phyloP scores from a whole-genome alignment of 306 rosid genomes.

The Prunus padus region DNA sequence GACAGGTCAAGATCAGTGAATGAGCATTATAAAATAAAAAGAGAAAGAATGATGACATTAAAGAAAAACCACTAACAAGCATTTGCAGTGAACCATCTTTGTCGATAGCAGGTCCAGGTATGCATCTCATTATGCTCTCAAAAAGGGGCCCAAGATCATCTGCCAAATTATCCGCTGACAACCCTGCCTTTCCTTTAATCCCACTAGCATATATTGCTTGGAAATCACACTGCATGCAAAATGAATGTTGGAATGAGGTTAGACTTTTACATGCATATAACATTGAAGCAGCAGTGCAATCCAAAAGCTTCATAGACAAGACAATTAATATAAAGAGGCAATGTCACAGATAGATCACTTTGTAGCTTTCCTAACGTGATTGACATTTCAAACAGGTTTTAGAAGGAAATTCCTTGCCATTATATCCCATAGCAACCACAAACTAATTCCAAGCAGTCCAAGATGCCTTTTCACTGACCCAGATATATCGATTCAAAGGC shows the following conservation, averaged over 20 bases:
- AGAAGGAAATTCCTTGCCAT: constrained; percentile 1
- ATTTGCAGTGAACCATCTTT: constrained; percentile 93
- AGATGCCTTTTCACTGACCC: not conserved
- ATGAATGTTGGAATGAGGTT: constrained; percentile 16
- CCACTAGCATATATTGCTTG: constrained; percentile 98
- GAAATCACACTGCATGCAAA: constrained; percentile 74
- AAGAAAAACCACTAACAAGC: constrained; percentile 70
- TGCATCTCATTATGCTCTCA: constrained; percentile 92
- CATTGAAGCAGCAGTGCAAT: constrained; percentile 21
- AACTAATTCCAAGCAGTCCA: not conserved
- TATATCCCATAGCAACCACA: not conserved
- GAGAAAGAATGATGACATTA: constrained; percentile 8
- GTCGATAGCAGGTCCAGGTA: constrained; percentile 93
- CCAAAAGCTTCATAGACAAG: constrained; percentile 15
- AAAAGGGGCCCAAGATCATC: constrained; percentile 98
- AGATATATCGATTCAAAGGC: not conserved
- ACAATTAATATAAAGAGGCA: not conserved
- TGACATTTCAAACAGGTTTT: not conserved
- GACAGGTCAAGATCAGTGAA: not conserved
- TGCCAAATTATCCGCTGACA: constrained; percentile 80
- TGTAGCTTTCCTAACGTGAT: constrained; percentile 11
- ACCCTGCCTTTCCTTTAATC: constrained; percentile 90
- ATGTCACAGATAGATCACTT: constrained; percentile 11
- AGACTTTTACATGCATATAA: not conserved
- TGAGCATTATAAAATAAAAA: constrained; percentile 7